Percentiles rank a stretch among this genome's conserved stretches.
phyloP scores from a whole-genome alignment of 305 asterid genomes.

The Coffea humblotiana region DNA sequence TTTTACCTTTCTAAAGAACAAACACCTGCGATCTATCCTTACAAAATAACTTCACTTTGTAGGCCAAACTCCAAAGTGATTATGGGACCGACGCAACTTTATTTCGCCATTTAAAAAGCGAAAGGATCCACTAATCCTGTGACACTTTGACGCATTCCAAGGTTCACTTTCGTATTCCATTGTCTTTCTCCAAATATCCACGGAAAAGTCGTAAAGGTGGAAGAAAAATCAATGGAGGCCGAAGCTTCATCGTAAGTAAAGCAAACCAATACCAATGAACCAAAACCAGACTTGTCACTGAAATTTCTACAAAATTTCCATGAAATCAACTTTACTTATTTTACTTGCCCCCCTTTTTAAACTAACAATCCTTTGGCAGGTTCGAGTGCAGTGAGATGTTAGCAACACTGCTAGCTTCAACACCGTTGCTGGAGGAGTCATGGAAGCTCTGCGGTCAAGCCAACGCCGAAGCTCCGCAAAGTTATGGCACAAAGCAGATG shows the following conservation, averaged over 20 bases:
- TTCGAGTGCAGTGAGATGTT: slow-evolving; percentile 84
- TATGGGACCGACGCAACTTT: neutral
- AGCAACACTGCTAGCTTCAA: slow-evolving; percentile 65
- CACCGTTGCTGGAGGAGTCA: slow-evolving; percentile 69
- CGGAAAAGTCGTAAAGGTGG: slow-evolving; percentile 2
- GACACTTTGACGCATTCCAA: neutral
- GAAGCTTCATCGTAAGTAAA: slow-evolving; percentile 19
- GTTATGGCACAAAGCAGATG: slow-evolving; percentile 36
- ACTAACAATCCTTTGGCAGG: slow-evolving; percentile 28
- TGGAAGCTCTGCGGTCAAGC: slow-evolving; percentile 61
- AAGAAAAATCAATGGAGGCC: slow-evolving; percentile 12
- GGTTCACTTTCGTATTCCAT: neutral
- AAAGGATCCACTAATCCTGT: neutral
- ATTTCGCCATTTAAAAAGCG: neutral
- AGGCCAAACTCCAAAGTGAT: neutral
- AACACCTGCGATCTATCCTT: too few species aligned
- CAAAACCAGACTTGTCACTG: neutral
- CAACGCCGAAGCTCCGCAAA: slow-evolving; percentile 35
- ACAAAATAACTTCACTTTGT: too few species aligned
- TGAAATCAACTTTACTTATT: neutral
- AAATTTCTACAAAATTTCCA: neutral
- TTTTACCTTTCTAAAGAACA: too few species aligned
- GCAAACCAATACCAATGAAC: neutral
- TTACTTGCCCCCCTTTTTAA: neutral
- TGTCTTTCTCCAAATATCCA: neutral